Percentiles rank a stretch among this genome's conserved stretches.
These are phyloP conservation scores for Jacaranda mimosifolia DNA, from an alignment of 257 asterid genomes.

Conservation along the genomic window DNA sequence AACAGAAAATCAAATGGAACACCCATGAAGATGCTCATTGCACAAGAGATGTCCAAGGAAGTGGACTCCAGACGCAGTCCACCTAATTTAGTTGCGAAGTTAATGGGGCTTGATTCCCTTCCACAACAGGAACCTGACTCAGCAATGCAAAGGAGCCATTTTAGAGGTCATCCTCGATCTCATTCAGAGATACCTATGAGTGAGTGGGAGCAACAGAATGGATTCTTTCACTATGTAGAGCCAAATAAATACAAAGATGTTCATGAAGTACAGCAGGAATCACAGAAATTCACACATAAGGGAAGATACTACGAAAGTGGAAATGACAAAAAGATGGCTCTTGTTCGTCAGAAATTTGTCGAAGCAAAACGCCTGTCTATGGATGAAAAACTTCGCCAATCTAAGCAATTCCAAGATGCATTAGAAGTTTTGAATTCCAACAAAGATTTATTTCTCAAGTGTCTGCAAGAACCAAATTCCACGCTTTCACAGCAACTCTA, in stretches of 20 bases:
- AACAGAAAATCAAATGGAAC: slow-evolving; percentile 64
- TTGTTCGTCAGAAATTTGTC: slow-evolving; percentile 89
- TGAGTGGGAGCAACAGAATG: slow-evolving; percentile 75
- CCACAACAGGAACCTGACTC: slow-evolving; percentile 70
- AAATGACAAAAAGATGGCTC: slow-evolving; percentile 69
- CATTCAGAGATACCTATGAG: slow-evolving; percentile 69
- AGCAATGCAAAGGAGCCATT: slow-evolving; percentile 54
- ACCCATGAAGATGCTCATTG: slow-evolving; percentile 93
- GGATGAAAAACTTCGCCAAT: slow-evolving; percentile 80
- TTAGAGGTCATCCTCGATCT: slow-evolving; percentile 61
- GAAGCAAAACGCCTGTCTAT: slow-evolving; percentile 89
- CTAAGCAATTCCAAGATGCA: slow-evolving; percentile 90
- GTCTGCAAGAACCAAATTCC: slow-evolving; percentile 92
- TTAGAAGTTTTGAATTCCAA: slow-evolving; percentile 89
- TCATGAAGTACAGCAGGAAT: slow-evolving; percentile 68
- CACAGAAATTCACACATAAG: slow-evolving; percentile 61
- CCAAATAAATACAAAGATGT: slow-evolving; percentile 70
- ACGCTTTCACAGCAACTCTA: slow-evolving; percentile 65
- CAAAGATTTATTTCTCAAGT: slow-evolving; percentile 84
- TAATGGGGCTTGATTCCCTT: slow-evolving; percentile 98
- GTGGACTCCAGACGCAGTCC: slow-evolving; percentile 61
- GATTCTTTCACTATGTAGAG: slow-evolving; percentile 56
- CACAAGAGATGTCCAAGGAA: slow-evolving; percentile 94
- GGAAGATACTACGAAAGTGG: slow-evolving; percentile 53
- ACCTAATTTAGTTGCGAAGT: slow-evolving; percentile 88